Conservation (phyloP, 106 monocot genomes). For the Chionographis japonica region DNA sequence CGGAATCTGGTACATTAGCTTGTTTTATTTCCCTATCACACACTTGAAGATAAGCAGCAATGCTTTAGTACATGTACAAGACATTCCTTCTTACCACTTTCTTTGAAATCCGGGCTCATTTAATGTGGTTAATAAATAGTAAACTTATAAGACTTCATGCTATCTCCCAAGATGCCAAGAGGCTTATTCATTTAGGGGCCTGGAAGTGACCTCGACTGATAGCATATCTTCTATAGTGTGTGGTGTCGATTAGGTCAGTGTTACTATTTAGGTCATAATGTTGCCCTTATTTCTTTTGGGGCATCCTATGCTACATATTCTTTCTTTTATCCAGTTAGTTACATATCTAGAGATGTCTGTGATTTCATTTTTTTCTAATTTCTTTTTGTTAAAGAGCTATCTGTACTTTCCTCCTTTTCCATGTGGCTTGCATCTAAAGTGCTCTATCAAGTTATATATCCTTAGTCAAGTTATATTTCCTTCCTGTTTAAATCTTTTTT, state of each 20-base stretch:
- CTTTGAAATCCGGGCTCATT: conserved; percentile 36
- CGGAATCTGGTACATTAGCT: background rate
- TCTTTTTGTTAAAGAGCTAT: background rate
- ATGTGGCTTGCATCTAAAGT: too few species aligned
- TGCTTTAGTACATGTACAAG: conserved; percentile 19
- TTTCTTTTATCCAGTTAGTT: conserved; percentile 6
- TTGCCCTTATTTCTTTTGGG: conserved; percentile 12
- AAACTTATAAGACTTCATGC: conserved; percentile 56
- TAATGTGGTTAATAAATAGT: conserved; percentile 23
- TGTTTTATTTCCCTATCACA: conserved; percentile 5
- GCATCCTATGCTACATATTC: conserved; percentile 11
- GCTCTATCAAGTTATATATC: background rate
- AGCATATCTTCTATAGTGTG: conserved; percentile 41
- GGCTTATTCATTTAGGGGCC: conserved; percentile 44
- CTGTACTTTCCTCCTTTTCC: background rate
- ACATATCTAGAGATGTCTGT: background rate
- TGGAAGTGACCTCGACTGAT: conserved; percentile 56
- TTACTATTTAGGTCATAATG: conserved; percentile 43
- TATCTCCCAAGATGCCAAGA: conserved; percentile 51
- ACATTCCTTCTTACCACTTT: conserved; percentile 31
- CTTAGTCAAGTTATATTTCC: background rate
- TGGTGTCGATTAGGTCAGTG: conserved; percentile 65
- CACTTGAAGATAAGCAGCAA: conserved; percentile 19
- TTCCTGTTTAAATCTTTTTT: background rate
- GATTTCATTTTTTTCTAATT: background rate